Evolutionary conservation across 2,329 filamentous ascomycete species (phyloP).

Genomic region (Talaromyces sp.): DNA sequence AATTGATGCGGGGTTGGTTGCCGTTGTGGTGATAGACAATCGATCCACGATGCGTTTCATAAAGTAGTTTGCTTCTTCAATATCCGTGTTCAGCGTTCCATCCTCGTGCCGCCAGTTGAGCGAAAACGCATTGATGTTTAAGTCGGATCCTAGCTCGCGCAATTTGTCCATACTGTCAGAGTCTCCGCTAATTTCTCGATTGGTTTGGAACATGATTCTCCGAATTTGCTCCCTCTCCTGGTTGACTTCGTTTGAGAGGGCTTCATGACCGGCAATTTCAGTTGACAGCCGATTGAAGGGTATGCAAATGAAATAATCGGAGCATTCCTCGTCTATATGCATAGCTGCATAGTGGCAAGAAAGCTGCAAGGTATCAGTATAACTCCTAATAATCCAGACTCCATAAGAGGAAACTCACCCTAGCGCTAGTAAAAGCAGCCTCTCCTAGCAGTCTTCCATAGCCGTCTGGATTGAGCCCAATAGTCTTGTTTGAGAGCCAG

Average conservation of each 20-base stretch:
- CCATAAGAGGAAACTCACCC: slow-evolving; percentile 21
- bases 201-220: neutral
- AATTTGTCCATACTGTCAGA: neutral
- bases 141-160: neutral
- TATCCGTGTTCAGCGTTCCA: slow-evolving; percentile 38
- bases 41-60: slow-evolving; percentile 42
- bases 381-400: neutral
- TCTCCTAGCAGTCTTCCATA: slow-evolving; percentile 43
- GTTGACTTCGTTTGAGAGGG: neutral
- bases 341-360: neutral
- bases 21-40: slow-evolving; percentile 39
- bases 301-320: neutral
- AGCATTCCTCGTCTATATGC: neutral
- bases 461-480: slow-evolving; percentile 38
- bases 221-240: neutral
- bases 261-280: neutral
- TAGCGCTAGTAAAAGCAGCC: slow-evolving; percentile 41
- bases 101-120: slow-evolving; percentile 41
- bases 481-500: slow-evolving; percentile 43
- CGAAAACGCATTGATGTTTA: slow-evolving; percentile 1
- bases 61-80: slow-evolving; percentile 48
- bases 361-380: neutral
- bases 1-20: slow-evolving; percentile 18
- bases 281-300: neutral
- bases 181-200: neutral